Conservation (phyloP, 2,329 filamentous ascomycete species). For the Geosmithia flava region DNA sequence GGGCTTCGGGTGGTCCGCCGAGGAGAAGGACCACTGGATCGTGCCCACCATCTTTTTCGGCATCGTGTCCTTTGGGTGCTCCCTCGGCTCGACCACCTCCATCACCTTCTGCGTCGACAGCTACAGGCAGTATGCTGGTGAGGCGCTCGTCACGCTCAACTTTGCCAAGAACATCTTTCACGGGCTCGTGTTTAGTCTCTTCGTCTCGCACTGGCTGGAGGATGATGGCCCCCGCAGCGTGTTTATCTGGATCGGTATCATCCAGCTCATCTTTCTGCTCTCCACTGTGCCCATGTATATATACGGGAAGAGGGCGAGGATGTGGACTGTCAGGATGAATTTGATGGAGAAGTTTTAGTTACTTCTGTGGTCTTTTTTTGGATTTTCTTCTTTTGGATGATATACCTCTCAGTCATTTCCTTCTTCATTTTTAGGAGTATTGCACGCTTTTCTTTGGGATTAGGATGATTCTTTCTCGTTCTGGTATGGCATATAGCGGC, state of each 20-base stretch:
- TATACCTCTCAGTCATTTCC: too few relatives aligned
- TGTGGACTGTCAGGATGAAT: slow-evolving; percentile 86
- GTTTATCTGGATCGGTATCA: slow-evolving; percentile 72
- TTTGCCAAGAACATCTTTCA: slow-evolving; percentile 92
- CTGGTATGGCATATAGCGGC: too few relatives aligned
- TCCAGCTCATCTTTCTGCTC: slow-evolving; percentile 66
- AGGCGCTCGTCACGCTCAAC: slow-evolving; percentile 88
- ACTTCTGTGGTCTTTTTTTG: neutral
- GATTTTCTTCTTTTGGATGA: neutral
- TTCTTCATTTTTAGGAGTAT: too few relatives aligned
- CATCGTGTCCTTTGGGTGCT: slow-evolving; percentile 82
- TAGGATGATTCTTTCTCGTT: too few relatives aligned
- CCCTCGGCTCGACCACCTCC: slow-evolving; percentile 75
- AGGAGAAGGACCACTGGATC: slow-evolving; percentile 68
- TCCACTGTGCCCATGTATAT: slow-evolving; percentile 87
- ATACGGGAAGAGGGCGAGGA: slow-evolving; percentile 76
- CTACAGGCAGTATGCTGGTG: slow-evolving; percentile 85
- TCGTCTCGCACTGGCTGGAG: slow-evolving; percentile 76
- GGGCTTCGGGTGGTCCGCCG: slow-evolving; percentile 89
- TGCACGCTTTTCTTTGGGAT: too few relatives aligned
- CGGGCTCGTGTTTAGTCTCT: slow-evolving; percentile 77
- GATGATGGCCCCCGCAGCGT: slow-evolving; percentile 63
- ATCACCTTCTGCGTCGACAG: slow-evolving; percentile 93
- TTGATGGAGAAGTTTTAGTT: slow-evolving; percentile 68
- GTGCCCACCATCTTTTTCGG: slow-evolving; percentile 92